Evolutionary conservation across 2,329 filamentous ascomycete genomes (phyloP), one percentile per base, ranked within the genome.

Genomic region (Epichloe sibirici): DNA sequence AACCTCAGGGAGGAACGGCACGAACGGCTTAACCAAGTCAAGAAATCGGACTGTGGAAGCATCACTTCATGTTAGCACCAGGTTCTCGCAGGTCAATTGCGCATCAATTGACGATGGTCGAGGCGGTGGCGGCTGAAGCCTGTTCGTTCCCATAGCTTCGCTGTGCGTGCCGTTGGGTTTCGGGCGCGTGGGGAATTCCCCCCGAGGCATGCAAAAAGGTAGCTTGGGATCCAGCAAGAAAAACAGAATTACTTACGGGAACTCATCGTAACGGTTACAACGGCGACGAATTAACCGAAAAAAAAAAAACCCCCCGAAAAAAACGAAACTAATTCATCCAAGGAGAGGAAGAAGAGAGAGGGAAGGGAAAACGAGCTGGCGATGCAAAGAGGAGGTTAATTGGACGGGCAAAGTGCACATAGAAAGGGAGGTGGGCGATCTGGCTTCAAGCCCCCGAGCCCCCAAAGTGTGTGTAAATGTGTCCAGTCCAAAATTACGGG

Each of bases 1-100:
- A 74, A 98, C 93, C 86, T 98, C 93, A 69, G 93, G 93, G 72
- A 98, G 88, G 82, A 97, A 90, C 78, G 93, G 91, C 80, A 94
- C 89, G 73, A 98, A 98, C 69, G 93, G 93, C 77, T 98, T 98
- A 78, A 98, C 93, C 72, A 97, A 82, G 76, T 98, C 93, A 78
- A 98, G 91, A 71, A 98, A 98, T 72, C 93, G 90, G 75, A 98
- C 91, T 97, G 66, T 52, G 53, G 40, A 51, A 47, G 48, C 55
- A 56, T 53, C 45, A 52, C 31, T 45, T 49, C 53, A 53, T 12
- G 60, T 69, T 54, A 69, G 67, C 56, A 56, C 55, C 44, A 48
- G 54, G 37, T 51, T 51, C 54, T 59, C 49, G 53, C 49, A 51
- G 43, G 25, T 54, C 64, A 65, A 64, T 64, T 61, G 64, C 56